Evolutionary conservation across 192 early-diverging fungal species (phyloP).

Genomic region (Coemansia guatemalensis): DNA sequence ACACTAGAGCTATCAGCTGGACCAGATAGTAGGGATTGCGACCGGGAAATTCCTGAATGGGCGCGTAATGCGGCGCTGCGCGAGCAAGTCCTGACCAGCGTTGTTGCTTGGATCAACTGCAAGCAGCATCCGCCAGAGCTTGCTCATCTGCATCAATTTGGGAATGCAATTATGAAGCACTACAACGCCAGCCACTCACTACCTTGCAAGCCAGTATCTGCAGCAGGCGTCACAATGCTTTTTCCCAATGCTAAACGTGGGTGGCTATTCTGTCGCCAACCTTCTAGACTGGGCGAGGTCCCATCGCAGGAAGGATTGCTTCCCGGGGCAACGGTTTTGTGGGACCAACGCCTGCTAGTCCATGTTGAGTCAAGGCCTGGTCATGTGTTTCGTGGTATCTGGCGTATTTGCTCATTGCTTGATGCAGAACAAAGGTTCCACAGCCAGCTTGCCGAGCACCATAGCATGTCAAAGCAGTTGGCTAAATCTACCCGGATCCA

Average conservation of each 20-base stretch:
- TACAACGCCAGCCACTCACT: background rate
- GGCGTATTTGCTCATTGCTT: conserved; percentile 22
- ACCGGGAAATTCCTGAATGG: conserved; percentile 13
- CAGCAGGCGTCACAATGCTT: conserved; percentile 30
- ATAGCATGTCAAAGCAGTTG: conserved; percentile 3
- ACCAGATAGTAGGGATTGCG: background rate
- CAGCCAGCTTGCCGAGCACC: conserved; percentile 17
- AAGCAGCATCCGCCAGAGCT: conserved; percentile 41
- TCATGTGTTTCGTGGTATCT: conserved; percentile 3
- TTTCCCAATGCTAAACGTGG: conserved; percentile 22
- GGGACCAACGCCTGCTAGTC: conserved; percentile 35
- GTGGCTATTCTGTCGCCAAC: conserved; percentile 45
- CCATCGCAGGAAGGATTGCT: background rate
- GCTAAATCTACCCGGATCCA: conserved; percentile 3
- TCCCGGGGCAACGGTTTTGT: conserved; percentile 20
- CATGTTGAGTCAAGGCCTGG: background rate
- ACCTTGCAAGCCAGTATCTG: background rate
- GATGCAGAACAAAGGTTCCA: conserved; percentile 20
- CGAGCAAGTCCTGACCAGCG: conserved; percentile 35
- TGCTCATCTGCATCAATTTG: conserved; percentile 26
- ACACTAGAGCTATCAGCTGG: conserved; percentile 16
- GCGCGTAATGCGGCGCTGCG: conserved; percentile 28
- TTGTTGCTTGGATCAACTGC: conserved; percentile 32
- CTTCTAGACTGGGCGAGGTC: conserved; percentile 28
- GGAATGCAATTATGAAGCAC: conserved; percentile 11